A percentile compares a stretch with the other conserved stretches of the same genome.
phyloP scores from a whole-genome alignment of 2,329 filamentous ascomycete genomes.

The Cercospora sp. region DNA sequence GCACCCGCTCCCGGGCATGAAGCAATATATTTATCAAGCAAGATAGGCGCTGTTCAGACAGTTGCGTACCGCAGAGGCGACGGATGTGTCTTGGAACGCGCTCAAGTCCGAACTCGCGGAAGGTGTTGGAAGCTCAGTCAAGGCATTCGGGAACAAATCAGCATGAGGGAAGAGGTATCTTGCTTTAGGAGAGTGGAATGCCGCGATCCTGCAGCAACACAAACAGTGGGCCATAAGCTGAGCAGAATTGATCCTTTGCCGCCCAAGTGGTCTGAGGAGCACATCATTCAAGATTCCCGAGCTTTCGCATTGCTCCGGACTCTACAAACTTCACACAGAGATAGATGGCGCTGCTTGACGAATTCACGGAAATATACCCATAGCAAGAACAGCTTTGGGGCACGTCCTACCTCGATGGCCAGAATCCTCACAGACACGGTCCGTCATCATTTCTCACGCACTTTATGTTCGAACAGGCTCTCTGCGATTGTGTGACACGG shows the following conservation, averaged over 20 bases:
- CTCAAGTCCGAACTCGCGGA: background rate
- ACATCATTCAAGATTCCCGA: background rate
- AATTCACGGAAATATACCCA: background rate
- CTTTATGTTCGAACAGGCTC: background rate
- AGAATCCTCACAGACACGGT: background rate
- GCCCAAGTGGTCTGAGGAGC: background rate
- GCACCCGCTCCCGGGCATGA: background rate
- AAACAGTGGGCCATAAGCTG: background rate
- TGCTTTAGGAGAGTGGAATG: background rate
- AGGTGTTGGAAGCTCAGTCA: background rate
- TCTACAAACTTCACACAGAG: background rate
- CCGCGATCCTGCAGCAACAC: background rate
- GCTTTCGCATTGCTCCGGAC: background rate
- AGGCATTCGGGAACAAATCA: background rate
- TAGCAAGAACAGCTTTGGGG: background rate
- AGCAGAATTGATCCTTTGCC: background rate
- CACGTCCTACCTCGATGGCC: background rate
- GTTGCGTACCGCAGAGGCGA: background rate
- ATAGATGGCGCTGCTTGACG: background rate
- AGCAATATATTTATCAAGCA: background rate
- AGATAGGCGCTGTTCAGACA: background rate
- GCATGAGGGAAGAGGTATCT: background rate
- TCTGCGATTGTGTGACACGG: background rate
- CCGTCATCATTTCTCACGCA: background rate
- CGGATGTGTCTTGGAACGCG: background rate